Percentiles rank a stretch among this genome's conserved stretches.
Conservation (phyloP, 1,284 basidiomycete species). For the Wolfiporia cocos region DNA sequence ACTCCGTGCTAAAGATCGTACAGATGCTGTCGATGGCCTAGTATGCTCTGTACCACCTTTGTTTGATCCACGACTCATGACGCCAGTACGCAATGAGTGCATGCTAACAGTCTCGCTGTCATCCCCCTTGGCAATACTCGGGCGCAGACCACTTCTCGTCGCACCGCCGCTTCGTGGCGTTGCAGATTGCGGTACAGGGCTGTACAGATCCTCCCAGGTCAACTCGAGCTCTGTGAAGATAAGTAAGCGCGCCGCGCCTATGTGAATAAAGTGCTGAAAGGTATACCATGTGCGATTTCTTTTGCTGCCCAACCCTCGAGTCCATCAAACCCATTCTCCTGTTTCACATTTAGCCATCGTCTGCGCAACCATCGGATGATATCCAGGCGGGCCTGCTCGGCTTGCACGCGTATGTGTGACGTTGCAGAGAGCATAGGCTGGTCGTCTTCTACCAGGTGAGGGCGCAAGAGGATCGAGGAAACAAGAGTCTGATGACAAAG, state of each 20-base stretch:
- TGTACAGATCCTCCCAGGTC: constrained; percentile 64
- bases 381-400: constrained; percentile 69
- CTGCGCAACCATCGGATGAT: constrained; percentile 62
- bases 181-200: constrained; percentile 16
- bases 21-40: constrained; percentile 32
- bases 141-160: constrained; percentile 6
- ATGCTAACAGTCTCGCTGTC: constrained; percentile 41
- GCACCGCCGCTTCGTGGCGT: constrained; percentile 14
- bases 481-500: constrained; percentile 56
- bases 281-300: constrained; percentile 80
- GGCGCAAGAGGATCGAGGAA: constrained; percentile 64
- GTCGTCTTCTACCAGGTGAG: constrained; percentile 53
- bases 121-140: constrained; percentile 11
- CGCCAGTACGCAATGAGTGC: constrained; percentile 51
- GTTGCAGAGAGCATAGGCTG: constrained; percentile 58
- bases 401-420: constrained; percentile 57
- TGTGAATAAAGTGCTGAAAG: neutral
- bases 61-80: constrained; percentile 42
- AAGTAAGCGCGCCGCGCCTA: constrained; percentile 2
- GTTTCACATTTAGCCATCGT: constrained; percentile 73
- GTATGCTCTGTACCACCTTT: constrained; percentile 20
- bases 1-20: constrained; percentile 41
- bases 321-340: constrained; percentile 74
- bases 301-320: constrained; percentile 84
- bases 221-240: constrained; percentile 67